Percentiles rank a stretch among this genome's conserved stretches.
Conservation (phyloP, 2,329 filamentous ascomycete genomes). For the Botrytis galanthina region DNA sequence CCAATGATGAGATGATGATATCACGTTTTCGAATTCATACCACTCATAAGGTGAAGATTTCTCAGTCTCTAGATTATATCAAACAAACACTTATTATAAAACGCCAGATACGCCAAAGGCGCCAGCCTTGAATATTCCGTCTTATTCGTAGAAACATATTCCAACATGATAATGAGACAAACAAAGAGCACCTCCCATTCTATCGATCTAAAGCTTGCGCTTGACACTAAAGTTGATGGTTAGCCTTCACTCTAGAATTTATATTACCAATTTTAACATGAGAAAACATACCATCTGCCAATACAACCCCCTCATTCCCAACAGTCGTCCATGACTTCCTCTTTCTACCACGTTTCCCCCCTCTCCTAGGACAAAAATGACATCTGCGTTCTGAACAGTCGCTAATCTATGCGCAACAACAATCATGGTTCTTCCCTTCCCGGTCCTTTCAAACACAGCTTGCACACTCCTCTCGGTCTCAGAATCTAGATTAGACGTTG, state of each 20-base stretch:
- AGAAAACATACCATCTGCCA: slow-evolving; percentile 33
- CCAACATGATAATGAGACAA: neutral
- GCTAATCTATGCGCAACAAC: slow-evolving; percentile 76
- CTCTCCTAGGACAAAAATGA: slow-evolving; percentile 35
- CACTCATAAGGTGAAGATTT: neutral
- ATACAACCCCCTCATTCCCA: slow-evolving; percentile 33
- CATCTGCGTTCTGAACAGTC: slow-evolving; percentile 68
- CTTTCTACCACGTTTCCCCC: slow-evolving; percentile 33
- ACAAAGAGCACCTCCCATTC: neutral
- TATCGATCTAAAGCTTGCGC: slow-evolving; percentile 24
- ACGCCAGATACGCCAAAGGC: neutral
- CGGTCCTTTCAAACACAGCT: slow-evolving; percentile 63
- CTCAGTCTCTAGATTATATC: neutral
- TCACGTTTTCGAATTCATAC: neutral
- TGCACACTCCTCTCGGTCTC: slow-evolving; percentile 59
- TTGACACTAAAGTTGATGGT: slow-evolving; percentile 23
- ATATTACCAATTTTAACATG: neutral
- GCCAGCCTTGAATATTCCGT: neutral
- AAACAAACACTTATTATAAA: neutral
- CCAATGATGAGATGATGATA: neutral
- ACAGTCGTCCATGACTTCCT: slow-evolving; percentile 31
- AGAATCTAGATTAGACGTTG: slow-evolving; percentile 55
- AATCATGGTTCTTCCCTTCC: slow-evolving; percentile 66
- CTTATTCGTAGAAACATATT: neutral
- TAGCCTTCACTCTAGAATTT: neutral